Percentiles rank a stretch among this genome's conserved stretches.
phyloP scores from a whole-genome alignment of 176 grass and related monocot species.

The Phoenix dactylifera region DNA sequence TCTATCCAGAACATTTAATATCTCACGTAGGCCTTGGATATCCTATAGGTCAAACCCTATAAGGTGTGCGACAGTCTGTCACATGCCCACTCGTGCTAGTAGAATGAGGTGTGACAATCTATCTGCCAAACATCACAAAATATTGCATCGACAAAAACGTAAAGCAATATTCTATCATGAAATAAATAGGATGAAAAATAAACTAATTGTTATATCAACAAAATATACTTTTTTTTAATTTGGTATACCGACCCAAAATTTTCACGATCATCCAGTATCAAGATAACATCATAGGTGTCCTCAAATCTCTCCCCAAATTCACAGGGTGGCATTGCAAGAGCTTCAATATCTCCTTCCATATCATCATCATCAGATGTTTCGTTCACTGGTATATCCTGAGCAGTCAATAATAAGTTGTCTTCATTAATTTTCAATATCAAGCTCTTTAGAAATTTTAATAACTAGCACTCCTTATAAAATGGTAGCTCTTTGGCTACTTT shows the following conservation, averaged over 20 bases:
- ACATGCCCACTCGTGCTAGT: too few species aligned
- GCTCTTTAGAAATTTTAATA: too few species aligned
- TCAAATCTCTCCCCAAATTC: conserved; percentile 49
- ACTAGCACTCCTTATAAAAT: too few species aligned
- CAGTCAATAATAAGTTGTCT: conserved; percentile 11
- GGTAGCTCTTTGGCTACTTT: too few species aligned
- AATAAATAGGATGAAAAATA: background rate
- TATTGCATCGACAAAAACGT: too few species aligned
- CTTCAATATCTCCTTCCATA: conserved; percentile 10
- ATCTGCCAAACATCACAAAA: too few species aligned
- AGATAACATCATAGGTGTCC: conserved; percentile 72
- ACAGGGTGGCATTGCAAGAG: conserved; percentile 72
- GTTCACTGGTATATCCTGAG: conserved; percentile 27
- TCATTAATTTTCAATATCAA: background rate
- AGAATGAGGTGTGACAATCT: too few species aligned
- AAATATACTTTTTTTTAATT: background rate
- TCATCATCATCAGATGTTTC: conserved; percentile 27
- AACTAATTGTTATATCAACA: background rate
- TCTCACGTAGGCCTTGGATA: too few species aligned
- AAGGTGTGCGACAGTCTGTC: too few species aligned
- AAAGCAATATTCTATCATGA: background rate
- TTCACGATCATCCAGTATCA: conserved; percentile 86
- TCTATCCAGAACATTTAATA: too few species aligned
- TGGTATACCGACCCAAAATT: conserved; percentile 61
- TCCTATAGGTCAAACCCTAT: too few species aligned